phyloP scores from a whole-genome alignment of 2,329 filamentous ascomycete species.

The Emmonsiellopsis sp. region DNA sequence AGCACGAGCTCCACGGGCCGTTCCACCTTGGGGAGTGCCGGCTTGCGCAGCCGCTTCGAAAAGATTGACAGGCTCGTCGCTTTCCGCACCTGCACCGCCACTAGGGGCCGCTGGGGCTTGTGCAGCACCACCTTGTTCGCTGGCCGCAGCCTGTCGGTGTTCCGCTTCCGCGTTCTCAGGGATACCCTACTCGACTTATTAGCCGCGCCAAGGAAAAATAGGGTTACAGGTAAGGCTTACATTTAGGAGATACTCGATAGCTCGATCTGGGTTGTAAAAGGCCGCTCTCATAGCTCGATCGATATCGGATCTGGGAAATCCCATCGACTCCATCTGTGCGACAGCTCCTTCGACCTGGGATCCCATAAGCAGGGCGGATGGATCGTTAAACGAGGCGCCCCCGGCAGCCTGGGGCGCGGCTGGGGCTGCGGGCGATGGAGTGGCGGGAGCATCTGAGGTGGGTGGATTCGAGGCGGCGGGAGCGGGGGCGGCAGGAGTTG shows the following conservation, averaged over 20 bases:
- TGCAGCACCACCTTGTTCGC: slow-evolving; percentile 32
- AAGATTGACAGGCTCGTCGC: slow-evolving; percentile 66
- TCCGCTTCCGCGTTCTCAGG: slow-evolving; percentile 73
- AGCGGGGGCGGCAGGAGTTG: slow-evolving; percentile 10
- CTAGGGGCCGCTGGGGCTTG: slow-evolving; percentile 27
- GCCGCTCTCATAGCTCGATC: slow-evolving; percentile 92
- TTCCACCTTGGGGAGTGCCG: slow-evolving; percentile 34
- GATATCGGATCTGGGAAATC: slow-evolving; percentile 79
- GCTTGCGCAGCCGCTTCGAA: slow-evolving; percentile 87
- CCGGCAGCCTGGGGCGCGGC: slow-evolving; percentile 33
- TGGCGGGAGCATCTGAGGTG: slow-evolving; percentile 8
- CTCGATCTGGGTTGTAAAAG: slow-evolving; percentile 93
- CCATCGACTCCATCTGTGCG: slow-evolving; percentile 94
- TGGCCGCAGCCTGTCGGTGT: slow-evolving; percentile 43
- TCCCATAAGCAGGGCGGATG: slow-evolving; percentile 78
- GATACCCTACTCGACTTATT: slow-evolving; percentile 58
- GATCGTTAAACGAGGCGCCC: slow-evolving; percentile 52
- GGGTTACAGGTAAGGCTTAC: slow-evolving; percentile 42
- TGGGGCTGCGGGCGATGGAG: slow-evolving; percentile 11
- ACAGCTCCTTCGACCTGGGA: slow-evolving; percentile 72
- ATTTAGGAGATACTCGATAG: slow-evolving; percentile 87
- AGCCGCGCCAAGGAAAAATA: neutral
- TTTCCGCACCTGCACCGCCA: slow-evolving; percentile 24
- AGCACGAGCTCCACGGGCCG: slow-evolving; percentile 19
- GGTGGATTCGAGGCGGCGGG: slow-evolving; percentile 8